phyloP scores from a whole-genome alignment of 257 asterid genomes.

The Petunia secreta region DNA sequence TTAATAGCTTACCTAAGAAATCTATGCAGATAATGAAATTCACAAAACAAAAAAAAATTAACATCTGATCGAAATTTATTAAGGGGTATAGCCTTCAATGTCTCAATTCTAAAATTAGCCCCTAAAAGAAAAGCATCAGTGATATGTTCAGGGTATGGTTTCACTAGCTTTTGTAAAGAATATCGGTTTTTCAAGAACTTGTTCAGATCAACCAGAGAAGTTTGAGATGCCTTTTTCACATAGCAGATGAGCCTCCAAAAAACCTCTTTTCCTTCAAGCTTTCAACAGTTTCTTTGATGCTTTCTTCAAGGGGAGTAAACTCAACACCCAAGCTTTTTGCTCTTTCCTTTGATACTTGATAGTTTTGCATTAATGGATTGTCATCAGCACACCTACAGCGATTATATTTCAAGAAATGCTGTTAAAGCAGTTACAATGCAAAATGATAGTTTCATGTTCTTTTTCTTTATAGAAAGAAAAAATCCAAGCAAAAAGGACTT shows the following conservation, averaged over 20 bases:
- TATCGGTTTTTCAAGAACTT: too few species aligned
- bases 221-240: conserved; percentile 24
- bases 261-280: conserved; percentile 69
- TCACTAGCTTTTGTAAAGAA: not conserved
- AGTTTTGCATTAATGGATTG: conserved; percentile 56
- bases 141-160: not conserved
- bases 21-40: not conserved
- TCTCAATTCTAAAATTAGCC: not conserved
- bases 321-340: conserved; percentile 61
- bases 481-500: not conserved
- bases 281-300: conserved; percentile 69
- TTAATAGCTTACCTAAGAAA: not conserved
- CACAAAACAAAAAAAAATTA: too few species aligned
- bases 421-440: not conserved
- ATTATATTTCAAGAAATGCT: not conserved
- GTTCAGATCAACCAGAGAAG: not conserved
- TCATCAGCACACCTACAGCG: conserved; percentile 68
- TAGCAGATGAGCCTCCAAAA: conserved; percentile 36
- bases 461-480: not conserved
- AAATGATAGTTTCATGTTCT: not conserved
- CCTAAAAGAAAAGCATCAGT: not conserved
- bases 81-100: not conserved
- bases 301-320: conserved; percentile 62
- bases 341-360: conserved; percentile 65
- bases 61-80: not conserved